Evolutionary conservation across 164 flowering plant genomes (phyloP).

Genomic region (Santalum album): DNA sequence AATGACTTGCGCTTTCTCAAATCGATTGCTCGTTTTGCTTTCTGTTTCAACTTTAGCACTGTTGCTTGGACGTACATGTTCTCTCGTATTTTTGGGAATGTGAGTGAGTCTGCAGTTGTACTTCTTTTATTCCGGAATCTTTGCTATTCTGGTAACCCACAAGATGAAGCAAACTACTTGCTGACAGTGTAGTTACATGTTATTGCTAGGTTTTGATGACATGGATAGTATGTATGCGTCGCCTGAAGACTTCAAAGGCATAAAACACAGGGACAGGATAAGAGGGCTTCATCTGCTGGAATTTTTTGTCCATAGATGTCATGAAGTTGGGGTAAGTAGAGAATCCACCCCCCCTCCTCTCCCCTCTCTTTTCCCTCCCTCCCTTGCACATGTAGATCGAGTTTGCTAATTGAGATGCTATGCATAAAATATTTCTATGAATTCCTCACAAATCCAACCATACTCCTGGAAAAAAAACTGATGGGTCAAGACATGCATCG

Average conservation of each 20-base stretch:
- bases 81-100: too few relatives aligned
- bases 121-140: neutral
- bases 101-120: too few relatives aligned
- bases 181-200: constrained; percentile 4
- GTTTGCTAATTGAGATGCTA: too few relatives aligned
- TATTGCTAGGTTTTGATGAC: constrained; percentile 67
- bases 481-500: too few relatives aligned
- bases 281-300: constrained; percentile 86
- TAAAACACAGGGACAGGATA: constrained; percentile 43
- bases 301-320: constrained; percentile 64
- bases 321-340: constrained; percentile 59
- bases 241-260: constrained; percentile 62
- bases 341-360: constrained; percentile 1
- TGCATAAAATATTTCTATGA: too few relatives aligned
- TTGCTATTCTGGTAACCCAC: neutral
- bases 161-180: neutral
- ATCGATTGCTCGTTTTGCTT: too few relatives aligned
- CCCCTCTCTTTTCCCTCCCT: neutral
- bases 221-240: constrained; percentile 84
- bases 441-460: too few relatives aligned
- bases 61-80: too few relatives aligned
- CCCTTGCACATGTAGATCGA: neutral
- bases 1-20: too few relatives aligned
- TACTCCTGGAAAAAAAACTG: too few relatives aligned
- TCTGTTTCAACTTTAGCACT: too few relatives aligned